A percentile compares a stretch with the other conserved stretches of the same genome.
phyloP scores from a whole-genome alignment of 164 flowering plant species.

The Chimonanthus praecox region DNA sequence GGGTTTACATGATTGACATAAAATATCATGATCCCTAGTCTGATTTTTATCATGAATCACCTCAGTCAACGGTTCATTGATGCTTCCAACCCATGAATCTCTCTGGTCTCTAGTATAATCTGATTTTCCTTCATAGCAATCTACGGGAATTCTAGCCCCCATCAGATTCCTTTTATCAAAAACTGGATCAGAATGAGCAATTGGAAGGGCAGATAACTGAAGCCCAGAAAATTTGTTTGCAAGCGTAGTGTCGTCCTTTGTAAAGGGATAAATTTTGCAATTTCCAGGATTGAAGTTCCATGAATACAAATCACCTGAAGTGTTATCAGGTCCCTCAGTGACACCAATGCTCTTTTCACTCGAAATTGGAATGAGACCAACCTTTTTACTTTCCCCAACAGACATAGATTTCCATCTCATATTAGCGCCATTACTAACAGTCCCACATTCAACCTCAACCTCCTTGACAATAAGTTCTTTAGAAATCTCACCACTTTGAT shows the following conservation, averaged over 20 bases:
- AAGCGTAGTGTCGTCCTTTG: constrained; percentile 20
- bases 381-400: constrained; percentile 2
- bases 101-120: constrained; percentile 36
- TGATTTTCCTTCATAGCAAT: constrained; percentile 16
- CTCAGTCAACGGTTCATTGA: constrained; percentile 36
- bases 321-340: constrained; percentile 40
- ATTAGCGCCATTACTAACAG: constrained; percentile 40
- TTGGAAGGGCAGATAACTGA: constrained; percentile 32
- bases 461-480: constrained; percentile 74
- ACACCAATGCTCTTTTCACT: constrained; percentile 38
- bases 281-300: constrained; percentile 44
- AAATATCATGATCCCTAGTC: constrained; percentile 31
- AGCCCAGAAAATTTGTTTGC: constrained; percentile 24
- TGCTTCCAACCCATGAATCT: constrained; percentile 47
- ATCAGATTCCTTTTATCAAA: constrained; percentile 20
- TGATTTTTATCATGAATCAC: constrained; percentile 30
- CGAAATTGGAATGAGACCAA: constrained; percentile 9
- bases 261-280: constrained; percentile 18
- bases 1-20: constrained; percentile 22
- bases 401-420: constrained; percentile 33
- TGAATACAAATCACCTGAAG: constrained; percentile 47
- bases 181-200: constrained; percentile 18
- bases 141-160: constrained; percentile 24
- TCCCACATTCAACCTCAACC: constrained; percentile 75
- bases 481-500: constrained; percentile 36